Percentiles rank a stretch among this genome's conserved stretches.
Conservation (phyloP, 2,329 filamentous ascomycete species). For the Penicillium sp. region DNA sequence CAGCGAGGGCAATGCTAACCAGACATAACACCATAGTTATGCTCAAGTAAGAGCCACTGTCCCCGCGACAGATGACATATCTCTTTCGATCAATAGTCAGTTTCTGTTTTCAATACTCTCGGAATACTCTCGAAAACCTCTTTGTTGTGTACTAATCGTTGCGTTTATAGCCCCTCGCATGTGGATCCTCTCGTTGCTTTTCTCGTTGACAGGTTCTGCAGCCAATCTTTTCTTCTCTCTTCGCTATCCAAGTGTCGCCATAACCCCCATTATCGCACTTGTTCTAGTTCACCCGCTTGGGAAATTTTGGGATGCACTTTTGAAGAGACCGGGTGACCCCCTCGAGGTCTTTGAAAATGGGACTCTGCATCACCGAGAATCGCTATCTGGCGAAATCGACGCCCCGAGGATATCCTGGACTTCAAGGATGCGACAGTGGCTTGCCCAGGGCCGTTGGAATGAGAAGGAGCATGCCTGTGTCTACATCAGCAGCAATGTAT, state of each 20-base stretch:
- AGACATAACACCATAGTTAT: conserved; percentile 43
- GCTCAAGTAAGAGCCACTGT: conserved; percentile 76
- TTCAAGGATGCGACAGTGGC: conserved; percentile 60
- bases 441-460: conserved; percentile 77
- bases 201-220: conserved; percentile 68
- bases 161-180: conserved; percentile 61
- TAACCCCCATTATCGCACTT: conserved; percentile 69
- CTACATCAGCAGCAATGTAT: conserved; percentile 84
- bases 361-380: conserved; percentile 46
- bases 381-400: conserved; percentile 10
- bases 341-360: conserved; percentile 56
- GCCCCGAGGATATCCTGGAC: conserved; percentile 19
- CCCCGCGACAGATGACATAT: conserved; percentile 66
- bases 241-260: conserved; percentile 83
- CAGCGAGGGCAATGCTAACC: neutral
- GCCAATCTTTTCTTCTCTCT: conserved; percentile 70
- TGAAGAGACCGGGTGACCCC: conserved; percentile 58
- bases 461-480: conserved; percentile 85
- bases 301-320: conserved; percentile 66
- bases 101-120: neutral
- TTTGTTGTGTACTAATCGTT: conserved; percentile 1
- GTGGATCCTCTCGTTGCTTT: conserved; percentile 76
- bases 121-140: neutral
- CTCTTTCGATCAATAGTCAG: conserved; percentile 69
- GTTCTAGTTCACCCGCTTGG: conserved; percentile 75